A percentile compares a stretch with the other conserved stretches of the same genome.
phyloP scores from a whole-genome alignment of 306 rosid genomes.

The Rosa lucieae region DNA sequence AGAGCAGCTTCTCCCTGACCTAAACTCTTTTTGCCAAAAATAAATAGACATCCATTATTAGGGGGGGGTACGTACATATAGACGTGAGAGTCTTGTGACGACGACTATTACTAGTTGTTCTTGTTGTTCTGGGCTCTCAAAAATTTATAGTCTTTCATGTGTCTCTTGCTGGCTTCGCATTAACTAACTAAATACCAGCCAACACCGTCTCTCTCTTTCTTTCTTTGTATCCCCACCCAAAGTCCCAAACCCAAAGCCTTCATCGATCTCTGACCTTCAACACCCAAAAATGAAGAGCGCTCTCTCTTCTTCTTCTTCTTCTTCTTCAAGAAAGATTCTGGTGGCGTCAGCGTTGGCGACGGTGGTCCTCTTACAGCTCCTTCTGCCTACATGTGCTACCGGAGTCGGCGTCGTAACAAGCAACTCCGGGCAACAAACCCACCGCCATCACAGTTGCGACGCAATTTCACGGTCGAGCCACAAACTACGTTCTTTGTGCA shows the following conservation, averaged over 20 bases:
- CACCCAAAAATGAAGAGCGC: slow-evolving; percentile 48
- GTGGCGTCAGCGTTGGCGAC: neutral
- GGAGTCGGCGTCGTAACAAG: slow-evolving; percentile 9
- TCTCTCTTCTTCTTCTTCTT: slow-evolving; percentile 37
- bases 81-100: slow-evolving; percentile 26
- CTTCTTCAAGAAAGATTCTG: neutral
- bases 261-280: neutral
- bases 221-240: slow-evolving; percentile 28
- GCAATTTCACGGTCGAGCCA: slow-evolving; percentile 36
- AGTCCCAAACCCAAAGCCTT: neutral
- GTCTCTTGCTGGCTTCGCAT: slow-evolving; percentile 55
- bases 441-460: slow-evolving; percentile 41
- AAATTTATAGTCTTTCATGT: slow-evolving; percentile 50
- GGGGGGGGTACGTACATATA: slow-evolving; percentile 15
- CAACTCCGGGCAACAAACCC: neutral
- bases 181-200: slow-evolving; percentile 19
- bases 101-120: neutral
- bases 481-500: slow-evolving; percentile 59
- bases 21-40: too few species aligned
- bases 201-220: slow-evolving; percentile 11
- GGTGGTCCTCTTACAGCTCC: neutral
- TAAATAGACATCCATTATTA: too few species aligned
- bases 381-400: neutral
- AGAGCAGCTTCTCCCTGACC: too few species aligned
- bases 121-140: neutral